A percentile compares a stretch with the other conserved stretches of the same genome.
phyloP scores from a whole-genome alignment of 768 basidiomycete genomes.

The Trametes elegans region DNA sequence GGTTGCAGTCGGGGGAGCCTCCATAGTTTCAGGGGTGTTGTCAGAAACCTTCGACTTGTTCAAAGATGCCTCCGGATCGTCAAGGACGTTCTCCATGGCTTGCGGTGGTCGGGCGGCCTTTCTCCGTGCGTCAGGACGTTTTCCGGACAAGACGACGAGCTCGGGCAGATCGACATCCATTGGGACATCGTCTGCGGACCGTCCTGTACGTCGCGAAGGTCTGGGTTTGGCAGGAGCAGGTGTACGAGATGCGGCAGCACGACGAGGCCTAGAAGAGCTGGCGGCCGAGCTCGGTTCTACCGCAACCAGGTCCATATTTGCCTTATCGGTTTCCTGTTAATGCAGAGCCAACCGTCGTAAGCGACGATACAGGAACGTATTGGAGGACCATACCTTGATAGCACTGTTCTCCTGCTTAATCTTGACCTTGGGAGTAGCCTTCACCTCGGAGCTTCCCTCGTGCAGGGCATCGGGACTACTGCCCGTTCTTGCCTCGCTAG shows the following conservation, averaged over 20 bases:
- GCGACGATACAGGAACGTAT: too few species aligned
- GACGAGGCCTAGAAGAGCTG: conserved; percentile 8
- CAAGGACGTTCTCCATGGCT: too few species aligned
- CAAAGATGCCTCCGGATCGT: neutral
- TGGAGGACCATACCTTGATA: neutral
- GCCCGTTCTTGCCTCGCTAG: neutral
- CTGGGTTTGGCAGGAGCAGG: neutral
- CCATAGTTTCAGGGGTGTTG: neutral
- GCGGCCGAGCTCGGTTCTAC: neutral
- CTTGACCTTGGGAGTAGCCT: too few species aligned
- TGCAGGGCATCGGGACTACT: neutral
- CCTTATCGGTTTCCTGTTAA: too few species aligned
- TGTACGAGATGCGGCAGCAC: neutral
- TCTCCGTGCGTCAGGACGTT: conserved; percentile 16
- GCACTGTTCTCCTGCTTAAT: neutral
- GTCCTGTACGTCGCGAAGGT: neutral
- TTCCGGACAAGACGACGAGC: conserved; percentile 11
- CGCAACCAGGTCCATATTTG: too few species aligned
- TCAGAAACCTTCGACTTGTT: too few species aligned
- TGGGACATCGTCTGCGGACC: neutral
- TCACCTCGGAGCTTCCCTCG: neutral
- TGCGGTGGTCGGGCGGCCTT: conserved; percentile 17
- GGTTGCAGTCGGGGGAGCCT: neutral
- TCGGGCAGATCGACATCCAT: conserved; percentile 11
- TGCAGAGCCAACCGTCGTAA: neutral